Evolutionary conservation across 805 yeast species (phyloP).

Genomic region (Komagataella pastoris): DNA sequence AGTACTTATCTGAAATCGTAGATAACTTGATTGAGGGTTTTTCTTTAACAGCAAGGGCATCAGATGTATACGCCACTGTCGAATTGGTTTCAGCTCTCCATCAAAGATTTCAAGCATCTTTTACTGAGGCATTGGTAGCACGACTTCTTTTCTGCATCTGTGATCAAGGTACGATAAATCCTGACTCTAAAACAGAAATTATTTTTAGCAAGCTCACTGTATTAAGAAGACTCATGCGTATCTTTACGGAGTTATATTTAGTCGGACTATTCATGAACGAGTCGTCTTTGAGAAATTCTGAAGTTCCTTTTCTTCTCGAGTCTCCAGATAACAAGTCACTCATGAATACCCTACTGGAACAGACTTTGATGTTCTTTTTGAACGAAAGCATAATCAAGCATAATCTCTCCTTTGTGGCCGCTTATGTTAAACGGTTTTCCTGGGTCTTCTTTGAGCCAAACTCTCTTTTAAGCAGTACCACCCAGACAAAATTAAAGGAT

Average conservation of each 20-base stretch:
- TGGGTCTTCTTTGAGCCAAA: constrained; percentile 17
- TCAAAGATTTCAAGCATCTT: constrained; percentile 48
- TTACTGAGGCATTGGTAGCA: constrained; percentile 35
- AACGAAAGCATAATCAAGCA: constrained; percentile 6
- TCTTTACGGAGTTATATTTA: constrained; percentile 44
- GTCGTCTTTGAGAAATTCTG: constrained; percentile 25
- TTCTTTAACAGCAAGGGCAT: constrained; percentile 31
- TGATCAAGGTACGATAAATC: background rate
- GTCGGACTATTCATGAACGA: constrained; percentile 40
- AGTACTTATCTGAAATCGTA: constrained; percentile 60
- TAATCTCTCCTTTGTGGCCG: constrained; percentile 24
- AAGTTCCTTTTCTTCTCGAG: constrained; percentile 30
- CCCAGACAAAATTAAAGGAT: constrained; percentile 17
- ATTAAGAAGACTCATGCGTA: constrained; percentile 32
- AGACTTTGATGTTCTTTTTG: constrained; percentile 26
- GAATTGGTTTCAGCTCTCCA: constrained; percentile 64
- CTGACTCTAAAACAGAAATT: background rate
- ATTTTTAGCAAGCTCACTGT: constrained; percentile 19
- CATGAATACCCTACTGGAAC: constrained; percentile 12
- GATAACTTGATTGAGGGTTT: constrained; percentile 53
- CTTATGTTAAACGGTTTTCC: constrained; percentile 36
- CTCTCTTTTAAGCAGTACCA: constrained; percentile 14
- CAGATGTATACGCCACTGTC: constrained; percentile 49
- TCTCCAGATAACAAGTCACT: constrained; percentile 24
- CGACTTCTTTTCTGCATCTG: constrained; percentile 27